Evolutionary conservation across 176 grass and related monocot genomes (phyloP), one percentile per base, ranked within the genome.

Genomic region (Musa acuminata): DNA sequence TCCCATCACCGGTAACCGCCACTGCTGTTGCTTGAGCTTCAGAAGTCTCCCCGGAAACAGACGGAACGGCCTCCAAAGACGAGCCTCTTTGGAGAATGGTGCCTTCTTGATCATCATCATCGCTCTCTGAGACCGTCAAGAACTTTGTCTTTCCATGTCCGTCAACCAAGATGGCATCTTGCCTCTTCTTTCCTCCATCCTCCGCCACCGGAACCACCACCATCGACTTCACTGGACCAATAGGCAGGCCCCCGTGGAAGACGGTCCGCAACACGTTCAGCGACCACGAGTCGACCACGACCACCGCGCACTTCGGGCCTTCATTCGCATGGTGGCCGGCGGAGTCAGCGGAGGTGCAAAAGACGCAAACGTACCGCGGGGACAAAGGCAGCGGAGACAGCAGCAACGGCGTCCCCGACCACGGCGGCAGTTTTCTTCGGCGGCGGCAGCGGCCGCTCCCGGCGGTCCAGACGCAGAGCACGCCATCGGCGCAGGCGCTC

Each of bases 341-440:
- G 9, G 85, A 81, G 21, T 92, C 93, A 17, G 74, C 29, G 5
- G 83, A 76, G 9, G 80, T 82, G 80, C 93, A 96, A 17, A 96
- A 71, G 76, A 96, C 62, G 71, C 84, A 85, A 26, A 86, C 87
- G 26, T 87, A 82, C 24, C 79, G 77, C 2, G 80, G 53, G 25
- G 87, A 75, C 12, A 67, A 10, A 21, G 90, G 85, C 13, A 92
- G 81, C 16, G 81, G 29, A 2, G 78, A 71, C 8, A 88, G 23
- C 20, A 90, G 80, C 69, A 86, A 86, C 29, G 93, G 93, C 8
- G 87, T 80, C 26, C 93, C 93, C 12, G 81, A 79, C 93, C 93
- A 96, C 1, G 87, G 85, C 1, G 93, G 93, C 27, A 96, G 81
- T 55, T 89, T 86, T 48, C 93, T 78, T 67, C 93, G 87, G 71